These are phyloP conservation scores for Liquidambar formosana DNA, from an alignment of 164 flowering plant species.

Conservation along the genomic window DNA sequence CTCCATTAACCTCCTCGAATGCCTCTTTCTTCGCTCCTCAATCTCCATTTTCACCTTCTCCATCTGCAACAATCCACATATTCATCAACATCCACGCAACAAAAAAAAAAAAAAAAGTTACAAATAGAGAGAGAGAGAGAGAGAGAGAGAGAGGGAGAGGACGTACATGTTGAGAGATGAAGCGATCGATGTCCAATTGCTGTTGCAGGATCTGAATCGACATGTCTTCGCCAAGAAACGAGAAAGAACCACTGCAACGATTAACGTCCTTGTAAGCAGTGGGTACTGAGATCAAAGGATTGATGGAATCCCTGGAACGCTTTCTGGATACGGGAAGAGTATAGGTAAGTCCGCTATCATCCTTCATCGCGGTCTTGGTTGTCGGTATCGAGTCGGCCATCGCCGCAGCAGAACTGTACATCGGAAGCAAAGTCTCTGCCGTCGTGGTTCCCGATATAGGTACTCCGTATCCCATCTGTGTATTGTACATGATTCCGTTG, in stretches of 20 bases:
- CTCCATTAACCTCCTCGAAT: slow-evolving; percentile 39
- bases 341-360: slow-evolving; percentile 30
- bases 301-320: slow-evolving; percentile 25
- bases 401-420: slow-evolving; percentile 19
- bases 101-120: background rate
- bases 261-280: background rate
- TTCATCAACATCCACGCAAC: background rate
- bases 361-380: slow-evolving; percentile 26
- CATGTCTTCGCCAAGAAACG: slow-evolving; percentile 69
- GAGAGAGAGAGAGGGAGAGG: too few relatives aligned
- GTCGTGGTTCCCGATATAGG: slow-evolving; percentile 29
- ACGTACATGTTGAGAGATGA: slow-evolving; percentile 68
- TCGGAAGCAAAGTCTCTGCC: slow-evolving; percentile 12
- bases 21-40: slow-evolving; percentile 44
- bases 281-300: background rate
- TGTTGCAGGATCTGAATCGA: slow-evolving; percentile 58
- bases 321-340: slow-evolving; percentile 24
- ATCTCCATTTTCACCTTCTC: slow-evolving; percentile 61
- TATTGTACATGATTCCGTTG: slow-evolving; percentile 14
- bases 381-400: too few relatives aligned
- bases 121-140: background rate
- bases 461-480: slow-evolving; percentile 23
- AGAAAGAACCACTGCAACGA: slow-evolving; percentile 9
- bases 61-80: slow-evolving; percentile 34
- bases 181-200: slow-evolving; percentile 60